Conservation (phyloP, 306 rosid species). For the Begonia fuchsioides region DNA sequence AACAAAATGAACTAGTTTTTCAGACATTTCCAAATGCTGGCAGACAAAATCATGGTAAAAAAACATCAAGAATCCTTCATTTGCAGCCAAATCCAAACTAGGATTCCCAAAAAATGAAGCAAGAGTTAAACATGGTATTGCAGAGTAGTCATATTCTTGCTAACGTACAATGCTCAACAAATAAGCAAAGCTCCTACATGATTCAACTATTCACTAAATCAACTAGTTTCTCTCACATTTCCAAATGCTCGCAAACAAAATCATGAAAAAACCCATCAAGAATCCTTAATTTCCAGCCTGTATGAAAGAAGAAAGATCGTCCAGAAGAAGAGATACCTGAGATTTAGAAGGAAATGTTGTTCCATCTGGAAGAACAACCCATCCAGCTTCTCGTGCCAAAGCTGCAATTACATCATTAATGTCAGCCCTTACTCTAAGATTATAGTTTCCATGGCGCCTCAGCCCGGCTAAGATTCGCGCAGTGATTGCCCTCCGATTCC, state of each 20-base stretch:
- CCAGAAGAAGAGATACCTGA: slow-evolving; percentile 43
- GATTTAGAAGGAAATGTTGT: slow-evolving; percentile 81
- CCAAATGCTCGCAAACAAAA: background rate
- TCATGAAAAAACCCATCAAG: background rate
- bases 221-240: background rate
- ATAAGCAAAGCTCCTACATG: slow-evolving; percentile 3
- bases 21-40: background rate
- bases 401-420: slow-evolving; percentile 92
- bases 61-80: background rate
- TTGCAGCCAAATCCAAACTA: too few relatives aligned
- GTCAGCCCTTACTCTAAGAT: slow-evolving; percentile 96
- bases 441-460: slow-evolving; percentile 93
- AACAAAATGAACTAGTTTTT: too few relatives aligned
- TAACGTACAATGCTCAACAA: too few relatives aligned
- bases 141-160: too few relatives aligned
- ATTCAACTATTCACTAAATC: background rate
- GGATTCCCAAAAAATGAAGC: too few relatives aligned
- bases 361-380: slow-evolving; percentile 99
- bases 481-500: slow-evolving; percentile 94
- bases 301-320: slow-evolving; percentile 2
- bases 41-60: background rate
- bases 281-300: background rate
- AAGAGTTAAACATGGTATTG: too few relatives aligned
- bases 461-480: slow-evolving; percentile 96
- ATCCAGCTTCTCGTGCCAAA: slow-evolving; percentile 93